phyloP scores from a whole-genome alignment of 2,329 filamentous ascomycete species.

The Fusarium graminum region DNA sequence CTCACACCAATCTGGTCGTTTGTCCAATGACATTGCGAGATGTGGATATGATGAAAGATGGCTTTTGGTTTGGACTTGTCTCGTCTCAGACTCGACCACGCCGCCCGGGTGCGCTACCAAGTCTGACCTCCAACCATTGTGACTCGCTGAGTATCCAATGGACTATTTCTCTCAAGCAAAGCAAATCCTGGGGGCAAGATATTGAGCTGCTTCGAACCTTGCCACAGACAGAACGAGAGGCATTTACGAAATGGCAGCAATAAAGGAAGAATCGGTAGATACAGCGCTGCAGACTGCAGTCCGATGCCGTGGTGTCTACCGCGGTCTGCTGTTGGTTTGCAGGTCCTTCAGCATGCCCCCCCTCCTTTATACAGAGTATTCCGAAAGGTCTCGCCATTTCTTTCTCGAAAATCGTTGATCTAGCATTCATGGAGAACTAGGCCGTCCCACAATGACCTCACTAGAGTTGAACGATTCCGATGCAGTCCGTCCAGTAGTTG shows the following conservation, averaged over 20 bases:
- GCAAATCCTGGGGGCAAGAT: slow-evolving; percentile 6
- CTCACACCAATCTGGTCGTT: slow-evolving; percentile 5
- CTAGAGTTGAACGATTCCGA: slow-evolving; percentile 21
- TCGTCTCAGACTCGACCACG: slow-evolving; percentile 30
- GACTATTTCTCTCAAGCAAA: background rate
- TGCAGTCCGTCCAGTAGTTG: slow-evolving; percentile 19
- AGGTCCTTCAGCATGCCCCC: slow-evolving; percentile 12
- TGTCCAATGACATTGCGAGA: slow-evolving; percentile 12
- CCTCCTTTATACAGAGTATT: slow-evolving; percentile 26
- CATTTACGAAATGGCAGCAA: slow-evolving; percentile 18
- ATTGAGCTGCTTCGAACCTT: slow-evolving; percentile 14
- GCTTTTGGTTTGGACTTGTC: slow-evolving; percentile 31
- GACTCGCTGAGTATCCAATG: slow-evolving; percentile 18
- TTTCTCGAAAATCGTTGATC: slow-evolving; percentile 41
- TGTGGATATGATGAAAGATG: slow-evolving; percentile 31
- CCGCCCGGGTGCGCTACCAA: slow-evolving; percentile 6
- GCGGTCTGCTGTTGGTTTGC: slow-evolving; percentile 13
- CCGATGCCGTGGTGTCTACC: slow-evolving; percentile 18
- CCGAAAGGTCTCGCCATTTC: slow-evolving; percentile 45
- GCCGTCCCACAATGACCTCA: slow-evolving; percentile 42
- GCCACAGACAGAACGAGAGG: slow-evolving; percentile 26
- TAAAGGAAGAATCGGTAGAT: slow-evolving; percentile 2
- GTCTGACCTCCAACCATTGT: slow-evolving; percentile 23
- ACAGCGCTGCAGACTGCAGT: slow-evolving; percentile 2
- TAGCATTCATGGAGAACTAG: slow-evolving; percentile 30